Evolutionary conservation across 768 basidiomycete genomes (phyloP), one percentile per base, ranked within the genome.

Genomic region (Fomitopsis serialis): DNA sequence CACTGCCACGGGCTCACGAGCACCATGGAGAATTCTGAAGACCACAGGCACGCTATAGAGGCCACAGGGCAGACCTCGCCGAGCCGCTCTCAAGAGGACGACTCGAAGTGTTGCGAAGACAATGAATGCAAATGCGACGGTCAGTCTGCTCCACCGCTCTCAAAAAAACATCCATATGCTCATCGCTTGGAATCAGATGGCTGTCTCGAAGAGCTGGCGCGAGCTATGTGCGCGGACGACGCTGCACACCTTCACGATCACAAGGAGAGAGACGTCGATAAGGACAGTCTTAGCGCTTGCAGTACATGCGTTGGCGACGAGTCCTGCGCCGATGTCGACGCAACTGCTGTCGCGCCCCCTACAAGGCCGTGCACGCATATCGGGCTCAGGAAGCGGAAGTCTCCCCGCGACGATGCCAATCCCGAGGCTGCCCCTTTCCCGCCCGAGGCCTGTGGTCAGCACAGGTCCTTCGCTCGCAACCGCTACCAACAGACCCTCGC

Each of bases 401-500:
- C 46, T 17, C 21, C 2, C 10, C 46, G 35, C 21, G 29, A 25
- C 9, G 56, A 48, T 21, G 27, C 34, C 37, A 37, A 53, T 21
- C 24, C 44, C 21, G 29, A 49, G 2, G 42, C 56, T 23, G 21
- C 50, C 13, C 3, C 13, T 4, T 34, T 59, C 17, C 61, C 62
- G 11, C 47, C 55, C 45, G 55, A 62, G 27, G 61, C 65, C 11
- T 66, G 65, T 40, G 62, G 61, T 32, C 56, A 62, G 29, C 65
- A 66, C 50, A 57, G 48, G 49, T 57, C 59, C 1, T 53, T 63
- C 32, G 65, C 62, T 9, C 63, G 53, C 21, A 61, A 46, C 48
- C 62, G 63, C 47, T 59, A 66, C 50, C 61, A 59, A 37, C 62
- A 63, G 40, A 66, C 65, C 9, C 60, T 66, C 12, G 50, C 63